Evolutionary conservation across 495 filamentous ascomycete genomes (phyloP).

Genomic region (Pseudevernia furfuracea): DNA sequence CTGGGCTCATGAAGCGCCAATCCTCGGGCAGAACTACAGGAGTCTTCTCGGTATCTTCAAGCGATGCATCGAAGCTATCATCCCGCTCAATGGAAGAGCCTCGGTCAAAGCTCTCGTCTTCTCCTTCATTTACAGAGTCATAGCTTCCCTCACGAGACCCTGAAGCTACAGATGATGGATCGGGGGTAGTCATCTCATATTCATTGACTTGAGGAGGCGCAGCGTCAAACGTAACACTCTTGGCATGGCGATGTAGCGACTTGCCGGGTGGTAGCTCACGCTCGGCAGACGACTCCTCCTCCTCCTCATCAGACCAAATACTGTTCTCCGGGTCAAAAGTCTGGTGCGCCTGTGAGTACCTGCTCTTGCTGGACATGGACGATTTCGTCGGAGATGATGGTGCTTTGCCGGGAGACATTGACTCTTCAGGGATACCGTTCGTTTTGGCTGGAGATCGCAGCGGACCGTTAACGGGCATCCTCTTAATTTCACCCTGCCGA

Average conservation of each 20-base stretch:
- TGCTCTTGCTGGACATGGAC: slow-evolving; percentile 61
- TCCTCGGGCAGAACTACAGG: slow-evolving; percentile 94
- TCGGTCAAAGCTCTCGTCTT: slow-evolving; percentile 62
- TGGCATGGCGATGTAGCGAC: slow-evolving; percentile 69
- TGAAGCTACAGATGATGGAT: slow-evolving; percentile 79
- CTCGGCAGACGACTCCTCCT: slow-evolving; percentile 46
- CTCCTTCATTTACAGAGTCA: slow-evolving; percentile 71
- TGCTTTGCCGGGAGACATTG: slow-evolving; percentile 62
- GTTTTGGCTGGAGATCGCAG: slow-evolving; percentile 26
- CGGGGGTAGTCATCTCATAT: slow-evolving; percentile 95
- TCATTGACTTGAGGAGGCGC: slow-evolving; percentile 92
- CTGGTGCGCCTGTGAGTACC: slow-evolving; percentile 47
- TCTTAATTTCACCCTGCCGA: slow-evolving; percentile 31
- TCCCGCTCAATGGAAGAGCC: slow-evolving; percentile 62
- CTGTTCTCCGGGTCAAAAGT: slow-evolving; percentile 64
- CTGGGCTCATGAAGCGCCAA: slow-evolving; percentile 74
- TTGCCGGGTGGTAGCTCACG: slow-evolving; percentile 47
- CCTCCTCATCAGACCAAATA: slow-evolving; percentile 54
- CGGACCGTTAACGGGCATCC: slow-evolving; percentile 39
- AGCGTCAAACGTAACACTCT: slow-evolving; percentile 93
- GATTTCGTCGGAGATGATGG: slow-evolving; percentile 77
- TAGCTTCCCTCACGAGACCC: slow-evolving; percentile 87
- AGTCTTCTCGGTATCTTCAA: slow-evolving; percentile 94
- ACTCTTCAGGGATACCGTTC: slow-evolving; percentile 27
- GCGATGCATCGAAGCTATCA: slow-evolving; percentile 86